phyloP scores from a whole-genome alignment of 495 filamentous ascomycete species.

The Pyrenula aspistea region DNA sequence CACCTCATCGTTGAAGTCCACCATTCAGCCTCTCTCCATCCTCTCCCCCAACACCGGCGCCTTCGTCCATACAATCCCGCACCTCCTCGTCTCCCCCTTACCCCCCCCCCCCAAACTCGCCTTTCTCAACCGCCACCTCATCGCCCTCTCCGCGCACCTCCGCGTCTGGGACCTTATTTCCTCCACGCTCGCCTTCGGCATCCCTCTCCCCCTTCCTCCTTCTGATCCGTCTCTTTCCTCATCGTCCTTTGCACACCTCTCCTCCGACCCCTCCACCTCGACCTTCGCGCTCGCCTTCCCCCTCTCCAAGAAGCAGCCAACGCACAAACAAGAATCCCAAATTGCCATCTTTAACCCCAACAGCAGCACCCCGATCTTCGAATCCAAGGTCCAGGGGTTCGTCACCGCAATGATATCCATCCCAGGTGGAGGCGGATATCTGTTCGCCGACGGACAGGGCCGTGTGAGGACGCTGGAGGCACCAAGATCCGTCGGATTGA shows the following conservation, averaged over 20 bases:
- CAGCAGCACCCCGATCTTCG: constrained; percentile 32
- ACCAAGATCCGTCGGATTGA: not conserved
- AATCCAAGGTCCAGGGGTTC: constrained; percentile 27
- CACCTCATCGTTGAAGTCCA: constrained; percentile 16
- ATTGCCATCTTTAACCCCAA: constrained; percentile 45
- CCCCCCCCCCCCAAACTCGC: constrained; percentile 25
- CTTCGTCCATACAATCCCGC: constrained; percentile 47
- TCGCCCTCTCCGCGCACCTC: constrained; percentile 50
- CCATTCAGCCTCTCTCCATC: constrained; percentile 38
- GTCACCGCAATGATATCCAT: constrained; percentile 43
- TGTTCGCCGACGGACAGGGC: not conserved
- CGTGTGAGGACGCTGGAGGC: not conserved
- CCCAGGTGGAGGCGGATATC: constrained; percentile 19
- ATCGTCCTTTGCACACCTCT: constrained; percentile 36
- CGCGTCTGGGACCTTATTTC: constrained; percentile 56
- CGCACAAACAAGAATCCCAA: constrained; percentile 23
- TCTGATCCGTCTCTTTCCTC: constrained; percentile 46
- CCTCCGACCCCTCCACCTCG: constrained; percentile 39
- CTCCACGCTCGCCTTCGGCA: constrained; percentile 22
- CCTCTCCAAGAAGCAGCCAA: constrained; percentile 11
- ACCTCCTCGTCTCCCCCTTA: constrained; percentile 28
- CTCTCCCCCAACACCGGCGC: constrained; percentile 17
- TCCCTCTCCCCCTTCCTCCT: constrained; percentile 31
- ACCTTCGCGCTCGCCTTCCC: constrained; percentile 44
- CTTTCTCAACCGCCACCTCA: constrained; percentile 46